Conservation (phyloP, 2,329 filamentous ascomycete genomes). For the Penicillium sp. region DNA sequence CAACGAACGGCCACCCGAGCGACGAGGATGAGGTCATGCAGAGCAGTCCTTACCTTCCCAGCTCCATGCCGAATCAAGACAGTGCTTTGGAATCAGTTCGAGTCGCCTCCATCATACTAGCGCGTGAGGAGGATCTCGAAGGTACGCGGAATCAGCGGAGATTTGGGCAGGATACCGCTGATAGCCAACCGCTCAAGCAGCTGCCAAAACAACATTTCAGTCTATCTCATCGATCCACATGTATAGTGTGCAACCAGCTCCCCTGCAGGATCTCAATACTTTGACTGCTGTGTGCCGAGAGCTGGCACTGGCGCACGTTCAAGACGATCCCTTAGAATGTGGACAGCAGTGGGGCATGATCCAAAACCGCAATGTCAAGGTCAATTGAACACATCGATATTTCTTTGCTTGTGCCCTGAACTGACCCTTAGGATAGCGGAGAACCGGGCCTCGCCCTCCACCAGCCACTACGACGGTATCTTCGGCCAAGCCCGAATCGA, state of each 20-base stretch:
- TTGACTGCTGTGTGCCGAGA: slow-evolving; percentile 65
- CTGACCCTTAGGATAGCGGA: slow-evolving; percentile 34
- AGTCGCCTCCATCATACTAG: slow-evolving; percentile 58
- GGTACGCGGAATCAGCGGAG: slow-evolving; percentile 40
- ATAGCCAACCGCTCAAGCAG: slow-evolving; percentile 38
- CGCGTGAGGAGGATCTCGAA: slow-evolving; percentile 65
- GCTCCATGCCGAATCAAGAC: slow-evolving; percentile 56
- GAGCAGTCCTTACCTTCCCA: slow-evolving; percentile 61
- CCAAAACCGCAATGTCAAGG: slow-evolving; percentile 62
- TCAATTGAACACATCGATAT: slow-evolving; percentile 15
- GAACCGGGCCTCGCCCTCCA: slow-evolving; percentile 40
- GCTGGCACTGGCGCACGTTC: slow-evolving; percentile 49
- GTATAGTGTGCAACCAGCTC: slow-evolving; percentile 72
- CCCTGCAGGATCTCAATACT: slow-evolving; percentile 64
- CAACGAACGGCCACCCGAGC: slow-evolving; percentile 46
- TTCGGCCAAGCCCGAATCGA: slow-evolving; percentile 27
- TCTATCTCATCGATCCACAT: slow-evolving; percentile 74
- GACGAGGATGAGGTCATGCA: slow-evolving; percentile 60
- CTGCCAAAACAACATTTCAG: slow-evolving; percentile 61
- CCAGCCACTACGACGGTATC: slow-evolving; percentile 26
- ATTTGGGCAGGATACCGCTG: neutral
- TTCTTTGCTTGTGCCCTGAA: neutral
- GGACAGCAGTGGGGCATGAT: slow-evolving; percentile 67
- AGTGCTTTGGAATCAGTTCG: slow-evolving; percentile 46
- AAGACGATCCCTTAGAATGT: slow-evolving; percentile 55